Evolutionary conservation across 1,284 basidiomycete species (phyloP), one percentile per base, ranked within the genome.

Genomic region (Marasmius sp.): DNA sequence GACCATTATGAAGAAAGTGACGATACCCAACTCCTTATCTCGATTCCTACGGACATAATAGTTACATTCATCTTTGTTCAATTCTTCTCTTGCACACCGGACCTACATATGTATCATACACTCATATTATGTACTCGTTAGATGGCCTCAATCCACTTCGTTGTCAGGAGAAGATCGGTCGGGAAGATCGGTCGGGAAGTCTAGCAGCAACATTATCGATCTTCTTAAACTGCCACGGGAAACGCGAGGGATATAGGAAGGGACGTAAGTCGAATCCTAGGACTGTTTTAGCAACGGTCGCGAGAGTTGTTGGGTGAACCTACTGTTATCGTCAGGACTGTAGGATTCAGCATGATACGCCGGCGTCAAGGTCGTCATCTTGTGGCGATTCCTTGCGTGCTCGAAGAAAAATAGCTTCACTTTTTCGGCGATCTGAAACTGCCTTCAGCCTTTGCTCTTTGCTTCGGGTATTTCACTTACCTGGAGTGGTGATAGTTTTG

Each of bases 351-450:
- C 96, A 75, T 99, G 97, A 69, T 99, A 98, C 3, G 93, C 86
- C 1, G 97, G 97, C 1, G 97, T 99, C 64, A 99, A 73, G 0
- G 96, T 99, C 9, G 97, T 99, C 97, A 99, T 99, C 85, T 99
- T 99, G 78, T 99, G 97, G 58, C 97, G 80, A 75, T 99, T 99
- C 62, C 96, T 84, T 0, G 97, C 97, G 69, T 99, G 90, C 74
- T 97, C 94, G 71, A 96, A 97, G 83, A 95, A 99, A 82, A 99
- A 99, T 61, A 90, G 79, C 75, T 99, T 98, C 69, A 99, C 97
- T 79, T 98, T 99, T 66, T 94, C 91, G 7, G 97, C 97, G 60
- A 99, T 94, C 92, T 97, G 60, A 36, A 27, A 20, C 11, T 27
- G 18, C n/a, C 16, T 22, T 48, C 36, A n/a, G 27, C 27, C 10